Base-by-base conservation (phyloP, 495 filamentous ascomycete species). In the Talaromyces liani region DNA sequence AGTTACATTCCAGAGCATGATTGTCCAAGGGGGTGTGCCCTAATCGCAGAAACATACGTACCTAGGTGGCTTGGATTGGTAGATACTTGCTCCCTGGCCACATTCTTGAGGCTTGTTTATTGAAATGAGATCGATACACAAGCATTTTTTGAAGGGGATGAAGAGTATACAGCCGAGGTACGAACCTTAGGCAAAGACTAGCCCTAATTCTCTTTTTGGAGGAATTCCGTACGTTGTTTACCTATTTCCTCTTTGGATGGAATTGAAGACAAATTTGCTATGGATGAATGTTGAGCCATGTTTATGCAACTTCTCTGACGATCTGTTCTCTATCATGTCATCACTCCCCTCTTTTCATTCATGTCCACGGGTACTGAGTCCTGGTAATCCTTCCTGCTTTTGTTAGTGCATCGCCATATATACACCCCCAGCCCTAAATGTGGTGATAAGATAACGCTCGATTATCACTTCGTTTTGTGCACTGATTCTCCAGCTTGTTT, bases 1-100 rank as follows among this genome's bases (percentile, higher is more conserved):
- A 18, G 57, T 22, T 9, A 59, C 57, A 59, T 59, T 59, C 57
- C 57, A 59, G 10, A 36, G 31, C 14, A 59, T 16, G 29, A 59
- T 59, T 59, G 16, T 4, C 31, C 33, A 59, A 18, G 45, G n/a
- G 18, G 9, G 7, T 18, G 3, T 18, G 45, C 45, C 45, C 45
- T 41, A 41, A 49, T 49, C 6, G 45, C n/a, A 9, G 6, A 49
- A 20, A 41, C 12, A 14, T 41, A 41, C 39, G 12, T 41, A 20
- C 18, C 45, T 1, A 4, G 6, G 45, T 18, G 12, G 36, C 36
- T 39, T 41, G 36, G 14, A 41, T 41, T 41, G 36, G 36, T 41
- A 41, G 36, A 41, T 41, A 39, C 9, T 24, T 41, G 0, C 33
- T 41, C 36, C 36, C 36, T 49, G 9, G 45, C n/a, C 45, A 20